phyloP scores from a whole-genome alignment of 192 early-diverging fungal genomes.

The Oehlia diaphana region DNA sequence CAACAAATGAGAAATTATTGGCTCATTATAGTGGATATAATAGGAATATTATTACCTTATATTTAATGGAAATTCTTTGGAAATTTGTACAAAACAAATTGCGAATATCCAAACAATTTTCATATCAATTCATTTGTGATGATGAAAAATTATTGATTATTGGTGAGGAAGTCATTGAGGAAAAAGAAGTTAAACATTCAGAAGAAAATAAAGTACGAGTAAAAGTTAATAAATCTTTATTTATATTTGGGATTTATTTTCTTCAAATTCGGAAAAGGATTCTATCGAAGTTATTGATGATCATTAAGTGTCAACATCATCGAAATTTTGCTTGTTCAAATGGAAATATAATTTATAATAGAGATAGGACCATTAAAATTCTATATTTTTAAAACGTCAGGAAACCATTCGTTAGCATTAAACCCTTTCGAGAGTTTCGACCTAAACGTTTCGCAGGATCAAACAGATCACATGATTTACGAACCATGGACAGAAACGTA shows the following conservation, averaged over 20 bases:
- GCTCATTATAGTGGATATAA: background rate
- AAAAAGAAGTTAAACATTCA: too few species aligned
- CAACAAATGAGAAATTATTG: background rate
- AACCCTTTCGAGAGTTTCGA: background rate
- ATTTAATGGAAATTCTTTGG: constrained; percentile 21
- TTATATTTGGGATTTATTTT: constrained; percentile 20
- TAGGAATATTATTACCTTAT: background rate
- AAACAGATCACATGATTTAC: background rate
- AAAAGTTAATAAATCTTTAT: background rate
- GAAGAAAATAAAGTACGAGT: too few species aligned
- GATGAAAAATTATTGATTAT: constrained; percentile 18
- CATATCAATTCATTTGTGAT: constrained; percentile 12
- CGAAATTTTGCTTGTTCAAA: background rate
- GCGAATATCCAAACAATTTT: background rate
- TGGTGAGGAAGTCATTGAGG: background rate
- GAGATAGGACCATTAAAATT: background rate
- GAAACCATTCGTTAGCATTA: background rate
- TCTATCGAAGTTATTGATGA: background rate
- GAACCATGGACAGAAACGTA: background rate
- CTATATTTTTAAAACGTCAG: background rate
- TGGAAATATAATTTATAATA: background rate
- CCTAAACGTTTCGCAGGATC: background rate
- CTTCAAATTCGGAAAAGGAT: background rate
- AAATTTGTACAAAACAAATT: background rate
- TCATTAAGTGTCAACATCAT: background rate